Base-by-base conservation (phyloP, 768 basidiomycete species). In the Lenzites betulinus region DNA sequence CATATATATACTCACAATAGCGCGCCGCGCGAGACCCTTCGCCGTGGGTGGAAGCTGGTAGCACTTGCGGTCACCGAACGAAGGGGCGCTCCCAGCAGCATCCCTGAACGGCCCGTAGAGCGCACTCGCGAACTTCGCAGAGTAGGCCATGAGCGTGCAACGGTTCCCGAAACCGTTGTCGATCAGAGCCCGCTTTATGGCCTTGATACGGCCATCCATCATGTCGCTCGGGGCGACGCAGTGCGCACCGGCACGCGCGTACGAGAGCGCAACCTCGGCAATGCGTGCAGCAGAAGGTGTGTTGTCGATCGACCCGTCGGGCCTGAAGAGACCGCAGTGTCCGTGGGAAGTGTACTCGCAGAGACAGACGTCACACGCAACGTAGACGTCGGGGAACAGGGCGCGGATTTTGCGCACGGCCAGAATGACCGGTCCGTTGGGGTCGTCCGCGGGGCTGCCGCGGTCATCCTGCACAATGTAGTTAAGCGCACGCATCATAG, bases 341-440 rank as follows among this genome's bases (percentile, higher is more conserved):
- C 97, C 97, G 67, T 98, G 96, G 50, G 93, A 92, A 9, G 97
- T 98, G 80, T 99, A 98, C 77, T 98, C 96, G 80, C 97, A 99
- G n/a, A 99, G 86, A 72, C 97, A 99, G 20, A 98, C 97, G 69
- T 99, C 97, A 69, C 86, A 86, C 0, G 95, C 92, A 69, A 99
- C 88, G 77, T 95, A 93, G 23, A 99, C 77, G 7, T 80, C 71
- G 0, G 97, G 96, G 78, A 88, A 99, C 62, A 92, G 81, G 1
- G 75, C 56, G 6, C 89, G 85, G 36, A 99, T 81, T 59, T 84
- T 87, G 69, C 82, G 83, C 66, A 98, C 90, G n/a, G 93, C 95
- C 49, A 85, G 87, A 65, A 99, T 97, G 69, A 98, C 97, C 36
- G 97, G 97, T 0, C 96, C 95, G 0, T 83, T 66, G 7, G 86